These are phyloP conservation scores for Bipolaris victoriae DNA, from an alignment of 2,329 filamentous ascomycete species.

Conservation along the genomic window DNA sequence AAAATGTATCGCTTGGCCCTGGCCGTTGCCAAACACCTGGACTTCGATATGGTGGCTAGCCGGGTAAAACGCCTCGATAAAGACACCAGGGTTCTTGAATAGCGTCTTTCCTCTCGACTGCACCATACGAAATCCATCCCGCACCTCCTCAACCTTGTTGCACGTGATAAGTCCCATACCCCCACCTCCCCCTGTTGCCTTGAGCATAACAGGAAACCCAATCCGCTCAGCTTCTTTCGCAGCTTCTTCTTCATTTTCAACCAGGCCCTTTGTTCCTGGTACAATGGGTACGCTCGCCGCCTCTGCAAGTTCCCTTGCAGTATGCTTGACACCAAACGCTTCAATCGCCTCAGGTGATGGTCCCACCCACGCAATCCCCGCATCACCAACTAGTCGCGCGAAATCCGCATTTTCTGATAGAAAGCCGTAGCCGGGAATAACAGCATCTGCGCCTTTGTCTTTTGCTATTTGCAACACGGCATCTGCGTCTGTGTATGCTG, in stretches of 20 bases:
- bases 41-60: conserved; percentile 75
- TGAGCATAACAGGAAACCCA: conserved; percentile 63
- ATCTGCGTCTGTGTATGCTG: conserved; percentile 58
- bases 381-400: conserved; percentile 58
- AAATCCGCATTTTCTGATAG: conserved; percentile 69
- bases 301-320: conserved; percentile 60
- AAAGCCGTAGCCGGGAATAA: conserved; percentile 73
- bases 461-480: conserved; percentile 61
- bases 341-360: conserved; percentile 62
- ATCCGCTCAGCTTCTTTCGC: conserved; percentile 55
- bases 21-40: conserved; percentile 84
- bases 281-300: conserved; percentile 62
- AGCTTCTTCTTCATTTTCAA: conserved; percentile 44
- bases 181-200: conserved; percentile 65
- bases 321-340: conserved; percentile 65
- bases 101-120: conserved; percentile 56
- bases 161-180: conserved; percentile 58
- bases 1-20: conserved; percentile 79
- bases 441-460: conserved; percentile 58
- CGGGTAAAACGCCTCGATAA: conserved; percentile 55
- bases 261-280: conserved; percentile 59
- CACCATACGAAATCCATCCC: conserved; percentile 55
- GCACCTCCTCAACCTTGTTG: conserved; percentile 37
- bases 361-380: conserved; percentile 66
- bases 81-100: conserved; percentile 40